These are phyloP conservation scores for Penicillium italicum DNA, from an alignment of 2,329 filamentous ascomycete species.

Conservation along the genomic window DNA sequence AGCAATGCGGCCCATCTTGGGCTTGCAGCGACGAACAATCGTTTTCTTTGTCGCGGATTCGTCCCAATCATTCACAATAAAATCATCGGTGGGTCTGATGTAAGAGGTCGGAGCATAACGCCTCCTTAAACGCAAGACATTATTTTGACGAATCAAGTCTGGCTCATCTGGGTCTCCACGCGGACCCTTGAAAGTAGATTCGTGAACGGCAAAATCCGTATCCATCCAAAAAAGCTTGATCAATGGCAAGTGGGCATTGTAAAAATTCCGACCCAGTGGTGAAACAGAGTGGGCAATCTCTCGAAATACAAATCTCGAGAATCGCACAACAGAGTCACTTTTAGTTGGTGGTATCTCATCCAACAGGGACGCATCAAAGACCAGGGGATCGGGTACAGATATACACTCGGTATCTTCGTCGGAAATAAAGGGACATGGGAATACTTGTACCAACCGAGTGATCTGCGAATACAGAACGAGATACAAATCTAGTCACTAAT, in stretches of 20 bases:
- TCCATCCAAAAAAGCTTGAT: conserved; percentile 38
- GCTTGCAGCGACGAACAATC: conserved; percentile 3
- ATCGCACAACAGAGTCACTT: conserved; percentile 12
- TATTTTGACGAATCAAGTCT: conserved; percentile 13
- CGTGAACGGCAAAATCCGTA: conserved; percentile 32
- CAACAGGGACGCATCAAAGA: conserved; percentile 29
- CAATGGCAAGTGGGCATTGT: conserved; percentile 25
- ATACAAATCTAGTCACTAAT: conserved; percentile 30
- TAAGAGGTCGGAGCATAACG: conserved; percentile 14
- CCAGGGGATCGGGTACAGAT: conserved; percentile 34
- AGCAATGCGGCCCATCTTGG: conserved; percentile 7
- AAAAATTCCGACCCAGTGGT: conserved; percentile 13
- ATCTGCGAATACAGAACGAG: conserved; percentile 42
- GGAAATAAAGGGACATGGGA: conserved; percentile 29
- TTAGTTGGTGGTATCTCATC: conserved; percentile 6
- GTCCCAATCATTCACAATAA: conserved; percentile 40
- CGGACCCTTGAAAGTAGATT: conserved; percentile 31
- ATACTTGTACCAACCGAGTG: conserved; percentile 32
- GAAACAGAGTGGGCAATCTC: conserved; percentile 27
- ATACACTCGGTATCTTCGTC: conserved; percentile 21
- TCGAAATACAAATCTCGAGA: conserved; percentile 35
- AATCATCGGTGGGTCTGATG: conserved; percentile 23
- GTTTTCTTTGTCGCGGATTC: conserved; percentile 22
- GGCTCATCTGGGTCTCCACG: conserved; percentile 10
- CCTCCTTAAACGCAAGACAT: conserved; percentile 24